A percentile compares a stretch with the other conserved stretches of the same genome.
Evolutionary conservation across 768 basidiomycete genomes (phyloP).

Genomic region (Amanita exitialis): DNA sequence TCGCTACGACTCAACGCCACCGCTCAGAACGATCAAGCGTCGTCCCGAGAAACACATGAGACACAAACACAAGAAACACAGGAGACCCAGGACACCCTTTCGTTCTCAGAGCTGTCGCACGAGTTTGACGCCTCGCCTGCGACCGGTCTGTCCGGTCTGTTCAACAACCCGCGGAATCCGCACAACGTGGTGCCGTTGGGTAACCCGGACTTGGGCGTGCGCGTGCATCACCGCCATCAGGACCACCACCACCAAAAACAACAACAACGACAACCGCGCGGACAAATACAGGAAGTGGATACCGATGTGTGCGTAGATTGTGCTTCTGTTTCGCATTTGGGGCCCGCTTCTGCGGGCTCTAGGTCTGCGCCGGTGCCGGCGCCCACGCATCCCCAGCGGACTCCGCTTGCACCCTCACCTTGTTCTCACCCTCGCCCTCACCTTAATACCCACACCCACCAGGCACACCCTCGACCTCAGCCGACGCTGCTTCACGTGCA

Average conservation of each 20-base stretch:
- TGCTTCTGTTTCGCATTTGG: slow-evolving; percentile 2
- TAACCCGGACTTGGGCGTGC: no score
- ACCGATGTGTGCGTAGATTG: slow-evolving; percentile 1
- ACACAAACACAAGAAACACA: slow-evolving; percentile 4
- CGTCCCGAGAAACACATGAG: neutral
- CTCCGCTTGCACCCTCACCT: slow-evolving; percentile 1
- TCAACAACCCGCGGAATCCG: slow-evolving; percentile 5
- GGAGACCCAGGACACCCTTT: slow-evolving; percentile 10
- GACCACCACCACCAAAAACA: no score
- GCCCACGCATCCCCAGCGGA: slow-evolving; percentile 12
- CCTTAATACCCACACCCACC: slow-evolving; percentile 1
- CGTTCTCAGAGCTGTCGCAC: slow-evolving; percentile 21
- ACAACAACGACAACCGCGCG: no score
- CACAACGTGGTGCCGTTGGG: neutral
- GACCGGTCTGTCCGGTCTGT: slow-evolving; percentile 11
- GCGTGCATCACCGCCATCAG: no score
- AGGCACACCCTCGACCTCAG: neutral
- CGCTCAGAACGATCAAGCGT: no score
- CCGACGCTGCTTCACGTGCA: slow-evolving; percentile 3
- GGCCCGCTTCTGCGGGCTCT: no score
- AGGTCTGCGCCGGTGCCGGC: no score
- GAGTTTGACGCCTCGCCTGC: slow-evolving; percentile 17
- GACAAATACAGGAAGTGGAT: neutral
- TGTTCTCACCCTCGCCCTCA: slow-evolving; percentile 9
- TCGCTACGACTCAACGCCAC: neutral